A percentile compares a stretch with the other conserved stretches of the same genome.
Evolutionary conservation across 1,284 basidiomycete genomes (phyloP).

Genomic region (Boletus holoroseus): DNA sequence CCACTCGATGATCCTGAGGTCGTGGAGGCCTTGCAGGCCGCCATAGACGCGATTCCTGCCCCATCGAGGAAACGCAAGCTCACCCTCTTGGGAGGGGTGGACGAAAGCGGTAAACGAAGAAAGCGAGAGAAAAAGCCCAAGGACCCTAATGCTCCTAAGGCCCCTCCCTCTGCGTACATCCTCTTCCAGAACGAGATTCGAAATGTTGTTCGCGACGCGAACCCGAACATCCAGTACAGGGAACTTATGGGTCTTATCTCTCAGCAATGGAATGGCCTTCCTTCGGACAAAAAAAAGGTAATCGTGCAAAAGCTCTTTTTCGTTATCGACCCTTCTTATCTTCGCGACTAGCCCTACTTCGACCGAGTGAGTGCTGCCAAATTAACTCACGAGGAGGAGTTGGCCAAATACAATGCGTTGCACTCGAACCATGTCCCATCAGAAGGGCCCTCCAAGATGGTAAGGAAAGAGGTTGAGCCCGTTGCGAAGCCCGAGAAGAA

Average conservation of each 20-base stretch:
- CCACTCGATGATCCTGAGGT: conserved; percentile 34
- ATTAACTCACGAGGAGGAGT: conserved; percentile 44
- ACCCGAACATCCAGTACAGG: conserved; percentile 63
- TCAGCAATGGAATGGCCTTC: conserved; percentile 68
- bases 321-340: conserved; percentile 11
- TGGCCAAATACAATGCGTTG: conserved; percentile 49
- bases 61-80: conserved; percentile 51
- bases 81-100: conserved; percentile 39
- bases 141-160: conserved; percentile 93
- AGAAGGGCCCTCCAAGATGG: conserved; percentile 28
- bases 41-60: conserved; percentile 32
- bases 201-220: conserved; percentile 58
- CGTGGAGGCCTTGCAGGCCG: conserved; percentile 27
- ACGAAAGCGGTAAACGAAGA: conserved; percentile 40
- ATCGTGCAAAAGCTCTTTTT: conserved; percentile 17
- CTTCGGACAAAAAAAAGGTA: conserved; percentile 69
- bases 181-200: conserved; percentile 93
- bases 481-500: conserved; percentile 26
- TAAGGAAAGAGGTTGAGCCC: conserved; percentile 19
- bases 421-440: conserved; percentile 42
- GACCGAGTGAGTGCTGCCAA: conserved; percentile 39
- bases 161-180: conserved; percentile 91
- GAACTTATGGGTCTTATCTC: conserved; percentile 73
- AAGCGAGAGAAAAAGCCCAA: conserved; percentile 56
- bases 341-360: conserved; percentile 24